These are phyloP conservation scores for Loxodes magnus DNA, from an alignment of 73 alveolate genomes.

Conservation along the genomic window DNA sequence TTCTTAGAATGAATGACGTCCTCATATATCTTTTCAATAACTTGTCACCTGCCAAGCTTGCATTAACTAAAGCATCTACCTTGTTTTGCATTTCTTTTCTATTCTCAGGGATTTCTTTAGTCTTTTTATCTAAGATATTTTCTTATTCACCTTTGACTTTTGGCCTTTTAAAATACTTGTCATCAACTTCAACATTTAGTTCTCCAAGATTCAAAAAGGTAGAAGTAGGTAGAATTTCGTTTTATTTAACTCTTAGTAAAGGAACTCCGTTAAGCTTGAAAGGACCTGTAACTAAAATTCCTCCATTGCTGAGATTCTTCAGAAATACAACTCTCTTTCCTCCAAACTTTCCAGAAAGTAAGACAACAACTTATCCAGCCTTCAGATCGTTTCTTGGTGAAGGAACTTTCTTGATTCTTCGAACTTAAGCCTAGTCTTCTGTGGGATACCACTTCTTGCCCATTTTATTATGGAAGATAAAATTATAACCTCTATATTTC, in stretches of 20 bases:
- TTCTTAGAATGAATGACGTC: constrained; percentile 1
- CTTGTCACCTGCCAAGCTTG: not conserved
- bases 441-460: constrained; percentile 15
- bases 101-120: not conserved
- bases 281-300: constrained; percentile 92
- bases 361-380: constrained; percentile 77
- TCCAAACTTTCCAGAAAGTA: constrained; percentile 82
- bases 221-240: constrained; percentile 73
- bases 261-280: constrained; percentile 91
- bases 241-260: constrained; percentile 76
- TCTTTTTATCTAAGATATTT: not conserved
- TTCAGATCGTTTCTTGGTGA: constrained; percentile 52
- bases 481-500: too few species aligned
- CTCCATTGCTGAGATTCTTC: constrained; percentile 76
- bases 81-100: not conserved
- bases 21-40: not conserved
- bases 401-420: constrained; percentile 34
- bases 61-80: not conserved
- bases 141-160: too few species aligned
- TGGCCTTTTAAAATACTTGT: too few species aligned
- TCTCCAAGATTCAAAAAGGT: too few species aligned
- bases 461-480: too few species aligned
- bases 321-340: constrained; percentile 94
- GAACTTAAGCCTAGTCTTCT: constrained; percentile 1
- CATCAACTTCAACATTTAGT: too few species aligned